Evolutionary conservation across 768 basidiomycete genomes (phyloP), one percentile per base, ranked within the genome.

Genomic region (Calocybe indica): DNA sequence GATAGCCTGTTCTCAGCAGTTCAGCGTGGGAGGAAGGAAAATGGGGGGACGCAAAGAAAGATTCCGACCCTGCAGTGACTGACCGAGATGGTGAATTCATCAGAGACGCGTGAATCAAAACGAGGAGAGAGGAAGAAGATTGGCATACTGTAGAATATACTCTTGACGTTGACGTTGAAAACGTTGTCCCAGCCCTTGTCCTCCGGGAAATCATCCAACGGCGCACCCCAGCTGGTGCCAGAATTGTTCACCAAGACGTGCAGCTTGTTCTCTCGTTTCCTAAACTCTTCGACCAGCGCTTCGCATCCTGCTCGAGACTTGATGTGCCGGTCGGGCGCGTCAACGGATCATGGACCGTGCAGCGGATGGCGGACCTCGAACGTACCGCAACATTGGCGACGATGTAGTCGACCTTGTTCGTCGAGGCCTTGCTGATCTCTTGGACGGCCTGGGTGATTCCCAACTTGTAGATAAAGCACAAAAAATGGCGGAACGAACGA

Each of bases 231-330:
- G 12, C 85, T 75, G 28, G 79, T 80, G 6, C 89, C 90, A 7
- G 85, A 85, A 64, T 91, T 92, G 64, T 90, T 92, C 38, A 92
- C 78, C 5, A 93, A 77, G 44, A 92, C 82, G 55, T 93, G 85
- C 0, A 94, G 71, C 52, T 83, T 88, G 50, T 61, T 64, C 61
- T 89, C 88, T 45, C 76, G 78, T 54, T 78, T 75, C 53, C 82
- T 81, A 62, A 92, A 79, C 45, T 82, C 79, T 2, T 69, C 64
- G 39, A 83, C 78, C 52, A 93, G 76, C 0, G 75, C 74, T 46
- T 92, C 80, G 56, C 88, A 90, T 5, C 92, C 91, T 0, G 83
- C 81, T 66, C 83, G 90, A 29, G 76, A 80, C 86, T 90, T 39
- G 22, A 2, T n/a, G n/a, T n/a, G n/a, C 15, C 8, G 8, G 37